phyloP scores from a whole-genome alignment of 345 rosid species.

The Arabidopsis thaliana region TAIR10.1 NC_003075.7:12083001-12083500 shows the following conservation, averaged over 20 bases:
- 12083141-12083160: constrained; percentile 96
- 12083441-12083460: constrained; percentile 89
- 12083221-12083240: neutral
- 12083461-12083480: constrained; percentile 77
- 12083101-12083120: constrained; percentile 98
- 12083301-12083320: constrained; percentile 78
- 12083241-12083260: neutral
- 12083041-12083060: neutral
- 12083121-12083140: constrained; percentile 87
- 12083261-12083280: constrained; percentile 94
- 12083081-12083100: neutral
- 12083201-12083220: neutral
- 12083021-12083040: neutral
- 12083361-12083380: neutral
- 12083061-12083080: neutral
- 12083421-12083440: constrained; percentile 91
- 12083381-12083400: neutral
- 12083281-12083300: constrained; percentile 87
- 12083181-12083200: neutral
- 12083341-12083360: constrained; percentile 56
- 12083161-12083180: neutral
- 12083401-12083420: constrained; percentile 29
- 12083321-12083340: constrained; percentile 73
- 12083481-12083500: constrained; percentile 63
- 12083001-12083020: constrained; percentile 78